phyloP scores from a whole-genome alignment of 371 early-diverging fungal species.

The Rhizopus arrhizus region DNA sequence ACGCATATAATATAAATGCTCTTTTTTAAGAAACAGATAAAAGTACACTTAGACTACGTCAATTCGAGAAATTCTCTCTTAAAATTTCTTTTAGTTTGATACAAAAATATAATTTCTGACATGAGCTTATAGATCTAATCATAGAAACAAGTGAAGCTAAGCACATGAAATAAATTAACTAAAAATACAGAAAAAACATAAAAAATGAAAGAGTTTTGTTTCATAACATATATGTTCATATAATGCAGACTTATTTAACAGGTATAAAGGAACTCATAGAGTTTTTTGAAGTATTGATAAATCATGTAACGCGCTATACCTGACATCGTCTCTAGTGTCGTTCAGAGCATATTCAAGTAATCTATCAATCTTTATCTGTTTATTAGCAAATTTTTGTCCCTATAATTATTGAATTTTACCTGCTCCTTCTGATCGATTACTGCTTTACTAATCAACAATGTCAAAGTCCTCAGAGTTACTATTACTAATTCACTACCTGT shows the following conservation, averaged over 20 bases:
- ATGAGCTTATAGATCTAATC: no score
- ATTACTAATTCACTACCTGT: slow-evolving; percentile 43
- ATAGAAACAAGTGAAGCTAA: no score
- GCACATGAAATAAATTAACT: no score
- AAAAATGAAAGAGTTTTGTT: no score
- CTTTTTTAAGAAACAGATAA: no score
- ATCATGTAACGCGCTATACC: slow-evolving; percentile 34
- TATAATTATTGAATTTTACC: slow-evolving; percentile 15
- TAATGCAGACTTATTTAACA: not conserved
- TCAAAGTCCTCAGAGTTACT: slow-evolving; percentile 52
- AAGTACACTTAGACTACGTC: no score
- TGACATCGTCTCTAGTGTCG: slow-evolving; percentile 37
- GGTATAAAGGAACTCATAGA: slow-evolving; percentile 1
- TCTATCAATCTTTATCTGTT: slow-evolving; percentile 34
- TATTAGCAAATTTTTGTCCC: not conserved
- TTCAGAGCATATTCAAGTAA: slow-evolving; percentile 37
- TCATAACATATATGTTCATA: no score
- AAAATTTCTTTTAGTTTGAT: no score
- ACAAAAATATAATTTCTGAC: no score
- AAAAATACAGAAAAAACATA: no score
- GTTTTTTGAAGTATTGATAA: slow-evolving; percentile 23
- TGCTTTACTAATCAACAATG: slow-evolving; percentile 50
- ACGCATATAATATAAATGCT: no score
- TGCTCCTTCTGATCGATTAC: slow-evolving; percentile 56
- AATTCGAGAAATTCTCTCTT: no score